phyloP scores from a whole-genome alignment of 306 rosid genomes.

The Ochetophila trinervis region DNA sequence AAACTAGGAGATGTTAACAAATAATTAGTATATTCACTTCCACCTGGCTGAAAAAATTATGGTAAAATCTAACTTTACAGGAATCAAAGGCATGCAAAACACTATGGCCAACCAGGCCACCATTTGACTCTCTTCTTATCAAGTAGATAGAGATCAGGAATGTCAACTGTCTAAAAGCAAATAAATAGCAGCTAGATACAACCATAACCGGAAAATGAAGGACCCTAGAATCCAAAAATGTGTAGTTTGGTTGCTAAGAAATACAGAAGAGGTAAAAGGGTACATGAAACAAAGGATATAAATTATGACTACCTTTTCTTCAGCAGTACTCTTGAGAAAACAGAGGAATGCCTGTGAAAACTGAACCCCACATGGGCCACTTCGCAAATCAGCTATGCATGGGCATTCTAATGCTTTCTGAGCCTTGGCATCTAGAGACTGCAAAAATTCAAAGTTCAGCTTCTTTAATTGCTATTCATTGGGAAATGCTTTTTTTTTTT shows the following conservation, averaged over 20 bases:
- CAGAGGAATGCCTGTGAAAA: constrained; percentile 85
- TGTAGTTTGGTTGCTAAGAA: constrained; percentile 1
- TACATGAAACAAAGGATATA: not conserved
- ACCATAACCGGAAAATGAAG: not conserved
- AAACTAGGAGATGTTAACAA: too few relatives aligned
- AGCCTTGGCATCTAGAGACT: constrained; percentile 84
- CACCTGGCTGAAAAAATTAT: not conserved
- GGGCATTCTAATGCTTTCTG: constrained; percentile 90
- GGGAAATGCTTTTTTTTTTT: too few relatives aligned
- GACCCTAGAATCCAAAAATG: not conserved
- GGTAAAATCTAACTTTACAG: not conserved
- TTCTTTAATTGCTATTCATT: constrained; percentile 9
- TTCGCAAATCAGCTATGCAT: constrained; percentile 83
- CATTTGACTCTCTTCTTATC: not conserved
- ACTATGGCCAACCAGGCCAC: not conserved
- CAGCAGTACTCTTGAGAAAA: constrained; percentile 78
- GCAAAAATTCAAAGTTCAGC: constrained; percentile 34
- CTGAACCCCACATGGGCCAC: constrained; percentile 73
- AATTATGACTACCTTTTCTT: constrained; percentile 63
- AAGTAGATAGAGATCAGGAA: constrained; percentile 3
- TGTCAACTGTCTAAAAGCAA: constrained; percentile 13
- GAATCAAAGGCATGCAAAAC: not conserved
- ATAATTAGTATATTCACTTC: not conserved
- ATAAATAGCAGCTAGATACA: constrained; percentile 2
- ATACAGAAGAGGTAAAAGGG: not conserved